Conservation (phyloP, 1,139 yeast species). For the Debaryomyces singareniensis region DNA sequence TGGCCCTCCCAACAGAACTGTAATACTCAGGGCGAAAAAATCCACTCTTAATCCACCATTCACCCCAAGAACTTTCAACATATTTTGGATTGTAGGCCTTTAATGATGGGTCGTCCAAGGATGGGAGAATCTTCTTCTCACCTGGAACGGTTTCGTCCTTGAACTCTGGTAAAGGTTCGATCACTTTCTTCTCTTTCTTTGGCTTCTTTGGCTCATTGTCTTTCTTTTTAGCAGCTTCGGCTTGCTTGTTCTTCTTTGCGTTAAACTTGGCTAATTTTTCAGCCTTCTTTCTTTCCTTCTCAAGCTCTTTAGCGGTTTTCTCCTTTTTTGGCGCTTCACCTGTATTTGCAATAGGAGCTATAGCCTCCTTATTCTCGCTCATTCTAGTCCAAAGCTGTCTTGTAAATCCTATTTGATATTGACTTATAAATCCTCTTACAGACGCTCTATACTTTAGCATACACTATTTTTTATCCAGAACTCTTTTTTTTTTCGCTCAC, state of each 20-base stretch:
- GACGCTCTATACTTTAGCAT: conserved; percentile 17
- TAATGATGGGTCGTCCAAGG: conserved; percentile 86
- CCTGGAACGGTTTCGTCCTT: conserved; percentile 81
- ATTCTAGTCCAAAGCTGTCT: conserved; percentile 7
- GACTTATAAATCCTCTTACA: conserved; percentile 9
- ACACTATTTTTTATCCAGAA: no score
- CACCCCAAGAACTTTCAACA: conserved; percentile 97
- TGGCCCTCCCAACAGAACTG: conserved; percentile 57
- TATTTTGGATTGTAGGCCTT: conserved; percentile 90
- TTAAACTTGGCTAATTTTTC: conserved; percentile 92
- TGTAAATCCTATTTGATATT: conserved; percentile 3
- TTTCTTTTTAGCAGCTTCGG: conserved; percentile 32
- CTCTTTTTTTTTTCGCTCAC: no score
- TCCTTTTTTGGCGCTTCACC: conserved; percentile 20
- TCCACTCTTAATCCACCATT: conserved; percentile 92
- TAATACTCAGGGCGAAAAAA: conserved; percentile 83
- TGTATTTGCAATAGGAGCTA: conserved; percentile 7
- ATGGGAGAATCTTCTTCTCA: conserved; percentile 79
- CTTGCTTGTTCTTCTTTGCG: conserved; percentile 86
- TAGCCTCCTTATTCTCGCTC: conserved; percentile 7
- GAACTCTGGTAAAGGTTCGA: conserved; percentile 74
- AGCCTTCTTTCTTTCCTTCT: conserved; percentile 93
- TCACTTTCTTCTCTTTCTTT: conserved; percentile 64
- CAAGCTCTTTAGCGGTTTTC: conserved; percentile 73
- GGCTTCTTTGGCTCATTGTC: conserved; percentile 50